phyloP scores from a whole-genome alignment of 345 rosid genomes.

The Boechera divaricarpa region DNA sequence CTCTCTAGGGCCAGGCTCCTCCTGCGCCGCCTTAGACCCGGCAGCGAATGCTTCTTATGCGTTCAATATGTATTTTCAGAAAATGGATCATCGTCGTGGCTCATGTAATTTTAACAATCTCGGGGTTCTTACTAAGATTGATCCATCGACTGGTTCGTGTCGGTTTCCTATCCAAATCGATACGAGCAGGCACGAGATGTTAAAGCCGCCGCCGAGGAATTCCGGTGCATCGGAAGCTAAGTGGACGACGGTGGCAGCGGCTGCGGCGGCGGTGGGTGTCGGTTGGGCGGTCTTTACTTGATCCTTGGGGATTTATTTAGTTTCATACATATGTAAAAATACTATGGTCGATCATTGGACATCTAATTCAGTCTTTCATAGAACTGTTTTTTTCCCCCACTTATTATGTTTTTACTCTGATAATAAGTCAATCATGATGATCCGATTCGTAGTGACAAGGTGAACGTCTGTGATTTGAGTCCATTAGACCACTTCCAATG shows the following conservation, averaged over 20 bases:
- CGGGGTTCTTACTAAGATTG: conserved; percentile 47
- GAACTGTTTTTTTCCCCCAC: neutral
- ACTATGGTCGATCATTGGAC: neutral
- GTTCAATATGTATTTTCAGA: conserved; percentile 75
- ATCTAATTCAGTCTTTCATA: neutral
- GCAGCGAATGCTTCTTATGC: conserved; percentile 73
- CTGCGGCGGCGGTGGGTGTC: neutral
- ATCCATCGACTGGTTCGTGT: conserved; percentile 64
- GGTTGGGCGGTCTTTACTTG: conserved; percentile 16
- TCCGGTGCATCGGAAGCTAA: neutral
- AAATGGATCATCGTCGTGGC: conserved; percentile 64
- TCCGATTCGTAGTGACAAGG: neutral
- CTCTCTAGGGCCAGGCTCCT: conserved; percentile 61
- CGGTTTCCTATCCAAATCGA: conserved; percentile 71
- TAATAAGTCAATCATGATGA: neutral
- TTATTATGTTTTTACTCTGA: neutral
- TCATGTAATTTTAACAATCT: conserved; percentile 55
- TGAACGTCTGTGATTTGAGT: neutral
- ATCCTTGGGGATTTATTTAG: neutral
- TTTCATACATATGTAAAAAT: neutral
- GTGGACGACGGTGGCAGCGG: conserved; percentile 17
- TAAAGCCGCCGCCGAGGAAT: conserved; percentile 29
- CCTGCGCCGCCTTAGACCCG: conserved; percentile 56
- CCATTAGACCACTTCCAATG: too few species aligned
- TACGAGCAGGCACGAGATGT: conserved; percentile 46